A percentile compares a stretch with the other conserved stretches of the same genome.
Evolutionary conservation across 2,329 filamentous ascomycete species (phyloP).

Genomic region (Aspergillus sp.): DNA sequence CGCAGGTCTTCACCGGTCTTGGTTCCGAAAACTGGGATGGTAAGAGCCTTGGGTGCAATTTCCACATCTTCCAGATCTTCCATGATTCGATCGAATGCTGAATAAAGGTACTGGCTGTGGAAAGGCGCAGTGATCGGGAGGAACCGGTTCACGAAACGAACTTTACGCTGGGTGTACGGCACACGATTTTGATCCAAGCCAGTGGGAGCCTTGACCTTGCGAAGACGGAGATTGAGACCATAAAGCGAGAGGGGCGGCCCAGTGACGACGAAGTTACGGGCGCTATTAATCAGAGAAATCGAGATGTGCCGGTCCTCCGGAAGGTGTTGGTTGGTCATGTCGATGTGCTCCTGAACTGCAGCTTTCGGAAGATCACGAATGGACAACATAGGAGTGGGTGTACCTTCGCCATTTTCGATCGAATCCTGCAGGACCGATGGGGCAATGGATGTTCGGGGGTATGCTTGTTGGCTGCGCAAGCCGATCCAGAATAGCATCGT

Average conservation of each 20-base stretch:
- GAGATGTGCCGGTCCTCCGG: constrained; percentile 90
- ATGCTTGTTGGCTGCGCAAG: constrained; percentile 93
- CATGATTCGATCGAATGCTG: constrained; percentile 80
- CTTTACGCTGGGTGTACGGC: constrained; percentile 92
- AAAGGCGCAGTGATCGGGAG: constrained; percentile 97
- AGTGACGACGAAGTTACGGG: constrained; percentile 94
- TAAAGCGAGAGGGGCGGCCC: constrained; percentile 95
- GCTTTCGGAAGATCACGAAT: constrained; percentile 88
- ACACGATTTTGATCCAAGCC: constrained; percentile 94
- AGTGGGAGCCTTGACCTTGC: constrained; percentile 97
- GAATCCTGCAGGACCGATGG: constrained; percentile 92
- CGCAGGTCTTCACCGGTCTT: constrained; percentile 86
- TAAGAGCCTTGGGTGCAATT: constrained; percentile 74
- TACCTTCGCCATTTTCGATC: constrained; percentile 90
- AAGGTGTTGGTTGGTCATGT: constrained; percentile 95
- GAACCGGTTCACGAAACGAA: constrained; percentile 96
- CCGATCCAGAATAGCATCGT: constrained; percentile 99
- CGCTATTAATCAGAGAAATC: constrained; percentile 95
- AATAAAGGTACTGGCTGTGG: constrained; percentile 90
- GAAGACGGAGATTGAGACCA: constrained; percentile 89
- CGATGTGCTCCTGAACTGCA: constrained; percentile 94
- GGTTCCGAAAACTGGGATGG: constrained; percentile 87
- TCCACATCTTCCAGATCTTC: constrained; percentile 83
- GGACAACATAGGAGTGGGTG: constrained; percentile 95
- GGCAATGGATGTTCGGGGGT: constrained; percentile 90